Conservation (phyloP, 352 stramenopile species). For the Globisporangium camurandrum region DNA sequence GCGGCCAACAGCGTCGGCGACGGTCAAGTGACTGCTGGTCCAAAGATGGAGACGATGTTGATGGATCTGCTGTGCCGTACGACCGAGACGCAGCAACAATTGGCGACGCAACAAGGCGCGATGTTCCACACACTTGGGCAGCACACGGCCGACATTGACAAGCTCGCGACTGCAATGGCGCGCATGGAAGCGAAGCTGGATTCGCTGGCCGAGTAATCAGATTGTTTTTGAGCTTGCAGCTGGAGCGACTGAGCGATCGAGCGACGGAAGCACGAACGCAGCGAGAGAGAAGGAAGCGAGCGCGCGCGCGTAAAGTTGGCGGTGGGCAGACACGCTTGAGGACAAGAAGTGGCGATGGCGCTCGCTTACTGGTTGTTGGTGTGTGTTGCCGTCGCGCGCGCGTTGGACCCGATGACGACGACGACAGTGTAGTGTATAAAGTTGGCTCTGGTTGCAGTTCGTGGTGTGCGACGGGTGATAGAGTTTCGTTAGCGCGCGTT, state of each 20-base stretch:
- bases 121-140: conserved; percentile 89
- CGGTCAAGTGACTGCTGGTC: conserved; percentile 71
- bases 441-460: conserved; percentile 8
- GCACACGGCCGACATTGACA: conserved; percentile 86
- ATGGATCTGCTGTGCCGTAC: conserved; percentile 86
- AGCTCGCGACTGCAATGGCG: conserved; percentile 77
- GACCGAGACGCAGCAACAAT: conserved; percentile 85
- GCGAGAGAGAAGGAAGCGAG: not conserved
- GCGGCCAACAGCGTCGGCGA: conserved; percentile 66
- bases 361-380: not conserved
- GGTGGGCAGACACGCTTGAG: not conserved
- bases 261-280: not conserved
- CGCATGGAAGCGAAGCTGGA: conserved; percentile 89
- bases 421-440: conserved; percentile 26
- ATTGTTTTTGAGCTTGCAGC: not conserved
- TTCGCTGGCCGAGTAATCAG: conserved; percentile 58
- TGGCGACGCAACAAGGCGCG: conserved; percentile 84
- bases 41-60: conserved; percentile 88
- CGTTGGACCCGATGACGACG: conserved; percentile 18
- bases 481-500: not conserved
- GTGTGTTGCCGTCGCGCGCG: not conserved
- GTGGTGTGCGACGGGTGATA: not conserved
- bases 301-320: too few relatives aligned
- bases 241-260: not conserved
- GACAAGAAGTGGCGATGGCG: not conserved